Evolutionary conservation across 78 protist species (phyloP).

Genomic region (slime mould (Dictyostelium discoideum)): DNA sequence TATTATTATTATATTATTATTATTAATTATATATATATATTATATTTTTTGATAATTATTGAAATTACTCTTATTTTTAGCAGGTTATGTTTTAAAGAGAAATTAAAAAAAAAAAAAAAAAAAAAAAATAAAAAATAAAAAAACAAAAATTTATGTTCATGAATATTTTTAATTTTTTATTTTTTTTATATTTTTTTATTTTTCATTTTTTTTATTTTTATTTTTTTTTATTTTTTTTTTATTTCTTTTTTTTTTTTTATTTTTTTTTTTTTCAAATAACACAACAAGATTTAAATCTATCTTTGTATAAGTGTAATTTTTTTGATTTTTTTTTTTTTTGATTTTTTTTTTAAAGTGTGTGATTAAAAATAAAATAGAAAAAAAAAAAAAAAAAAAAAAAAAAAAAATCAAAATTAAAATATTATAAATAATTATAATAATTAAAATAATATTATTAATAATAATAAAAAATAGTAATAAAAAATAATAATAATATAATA

Average conservation of each 20-base stretch:
- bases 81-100: not conserved
- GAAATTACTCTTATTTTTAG: not conserved
- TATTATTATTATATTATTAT: not conserved
- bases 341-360: too few species aligned
- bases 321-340: too few species aligned
- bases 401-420: not conserved
- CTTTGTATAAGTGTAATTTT: too few species aligned
- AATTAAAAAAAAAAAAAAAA: slow-evolving; percentile 9
- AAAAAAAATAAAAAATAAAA: slow-evolving; percentile 10
- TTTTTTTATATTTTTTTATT: not conserved
- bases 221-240: not conserved
- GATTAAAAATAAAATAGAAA: too few species aligned
- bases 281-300: too few species aligned
- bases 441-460: too few species aligned
- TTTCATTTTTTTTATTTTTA: not conserved
- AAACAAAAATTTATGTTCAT: not conserved
- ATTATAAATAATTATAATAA: too few species aligned
- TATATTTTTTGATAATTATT: not conserved
- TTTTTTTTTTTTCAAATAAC: not conserved
- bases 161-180: not conserved
- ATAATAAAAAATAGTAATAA: not conserved
- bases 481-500: not conserved
- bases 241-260: not conserved
- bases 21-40: not conserved
- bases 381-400: not conserved